Evolutionary conservation across 139 green algal species (phyloP).

Genomic region (Closterium sp.): DNA sequence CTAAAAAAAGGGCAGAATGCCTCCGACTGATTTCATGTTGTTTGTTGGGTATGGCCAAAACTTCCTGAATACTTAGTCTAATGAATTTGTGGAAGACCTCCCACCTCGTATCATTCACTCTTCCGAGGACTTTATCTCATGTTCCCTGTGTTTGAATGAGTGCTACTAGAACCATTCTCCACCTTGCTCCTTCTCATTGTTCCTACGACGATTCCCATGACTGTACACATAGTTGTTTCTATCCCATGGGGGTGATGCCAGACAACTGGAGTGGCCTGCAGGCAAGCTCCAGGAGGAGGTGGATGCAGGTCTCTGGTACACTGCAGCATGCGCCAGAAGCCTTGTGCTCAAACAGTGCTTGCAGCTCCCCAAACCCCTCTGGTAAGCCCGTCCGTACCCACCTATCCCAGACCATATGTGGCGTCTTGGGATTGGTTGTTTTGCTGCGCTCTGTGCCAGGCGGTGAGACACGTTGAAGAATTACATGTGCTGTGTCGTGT

Average conservation of each 20-base stretch:
- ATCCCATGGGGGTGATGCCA: not conserved
- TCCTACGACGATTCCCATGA: too few species aligned
- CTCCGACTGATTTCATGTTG: too few species aligned
- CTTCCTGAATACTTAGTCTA: too few species aligned
- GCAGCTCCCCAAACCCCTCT: conserved; percentile 4
- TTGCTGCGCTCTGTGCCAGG: not conserved
- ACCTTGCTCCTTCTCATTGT: too few species aligned
- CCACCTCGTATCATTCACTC: not conserved
- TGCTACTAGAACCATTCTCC: not conserved
- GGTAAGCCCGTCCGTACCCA: not conserved
- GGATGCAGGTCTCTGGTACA: not conserved
- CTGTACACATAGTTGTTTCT: too few species aligned
- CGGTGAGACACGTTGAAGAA: not conserved
- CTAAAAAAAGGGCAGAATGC: too few species aligned
- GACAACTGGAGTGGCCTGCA: not conserved
- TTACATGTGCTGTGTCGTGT: not conserved
- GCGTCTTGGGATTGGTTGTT: not conserved
- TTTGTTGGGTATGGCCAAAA: too few species aligned
- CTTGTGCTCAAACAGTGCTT: conserved; percentile 18
- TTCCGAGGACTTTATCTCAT: not conserved
- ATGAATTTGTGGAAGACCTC: too few species aligned
- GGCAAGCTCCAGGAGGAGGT: conserved; percentile 10
- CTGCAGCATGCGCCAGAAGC: not conserved
- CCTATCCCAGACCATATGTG: not conserved
- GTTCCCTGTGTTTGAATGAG: not conserved